Evolutionary conservation across 805 yeast species (phyloP).

Genomic region (Cyberlindnera euphorbiiphila): DNA sequence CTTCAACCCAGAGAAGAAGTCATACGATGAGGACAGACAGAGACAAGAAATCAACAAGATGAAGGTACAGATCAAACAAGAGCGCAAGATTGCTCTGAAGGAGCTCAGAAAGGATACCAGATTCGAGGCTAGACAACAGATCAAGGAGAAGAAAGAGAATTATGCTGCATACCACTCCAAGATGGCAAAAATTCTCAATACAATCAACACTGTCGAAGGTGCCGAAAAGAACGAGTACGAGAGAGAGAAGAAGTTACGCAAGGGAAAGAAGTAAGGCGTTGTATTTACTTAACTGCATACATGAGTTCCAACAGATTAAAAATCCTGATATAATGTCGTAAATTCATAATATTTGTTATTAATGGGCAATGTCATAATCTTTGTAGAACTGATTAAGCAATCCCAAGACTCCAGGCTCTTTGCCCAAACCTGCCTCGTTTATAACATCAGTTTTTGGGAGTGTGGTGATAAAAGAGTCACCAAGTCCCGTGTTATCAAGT

Average conservation of each 20-base stretch:
- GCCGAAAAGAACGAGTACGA: constrained; percentile 92
- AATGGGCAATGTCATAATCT: constrained; percentile 29
- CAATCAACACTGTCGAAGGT: constrained; percentile 91
- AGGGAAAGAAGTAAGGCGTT: constrained; percentile 35
- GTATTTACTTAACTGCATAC: not conserved
- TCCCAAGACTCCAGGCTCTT: constrained; percentile 62
- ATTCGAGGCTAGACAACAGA: constrained; percentile 83
- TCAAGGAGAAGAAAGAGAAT: constrained; percentile 69
- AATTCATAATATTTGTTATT: no score
- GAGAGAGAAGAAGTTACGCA: constrained; percentile 69
- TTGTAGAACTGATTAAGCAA: constrained; percentile 77
- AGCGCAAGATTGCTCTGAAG: constrained; percentile 80
- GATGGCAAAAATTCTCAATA: constrained; percentile 81
- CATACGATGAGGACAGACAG: constrained; percentile 78
- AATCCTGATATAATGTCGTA: not conserved
- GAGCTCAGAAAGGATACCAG: constrained; percentile 87
- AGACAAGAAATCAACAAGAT: constrained; percentile 82
- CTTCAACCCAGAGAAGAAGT: constrained; percentile 92
- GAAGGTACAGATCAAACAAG: constrained; percentile 83
- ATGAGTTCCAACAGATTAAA: not conserved
- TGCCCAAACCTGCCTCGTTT: constrained; percentile 29
- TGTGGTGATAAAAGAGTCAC: constrained; percentile 41
- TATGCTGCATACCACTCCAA: constrained; percentile 81
- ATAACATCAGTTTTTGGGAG: constrained; percentile 34
- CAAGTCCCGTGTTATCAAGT: constrained; percentile 28